Conservation (phyloP, 2,329 filamentous ascomycete species). For the Colletotrichum sp. region DNA sequence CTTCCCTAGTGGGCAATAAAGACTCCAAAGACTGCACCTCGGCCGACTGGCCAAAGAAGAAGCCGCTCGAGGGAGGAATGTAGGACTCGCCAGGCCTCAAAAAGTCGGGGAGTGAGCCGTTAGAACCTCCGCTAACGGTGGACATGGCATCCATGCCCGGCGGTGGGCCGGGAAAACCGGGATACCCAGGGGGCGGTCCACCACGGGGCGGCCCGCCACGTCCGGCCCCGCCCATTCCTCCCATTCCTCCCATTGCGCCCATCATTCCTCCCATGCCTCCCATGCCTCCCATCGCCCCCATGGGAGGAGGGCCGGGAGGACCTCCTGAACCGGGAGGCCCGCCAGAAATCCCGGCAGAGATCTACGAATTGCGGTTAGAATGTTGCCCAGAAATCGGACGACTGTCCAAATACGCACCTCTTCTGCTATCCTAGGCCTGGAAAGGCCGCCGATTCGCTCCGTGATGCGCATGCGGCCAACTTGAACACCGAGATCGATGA, state of each 20-base stretch:
- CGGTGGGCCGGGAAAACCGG: conserved; percentile 16
- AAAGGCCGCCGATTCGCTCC: conserved; percentile 75
- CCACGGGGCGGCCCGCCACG: conserved; percentile 19
- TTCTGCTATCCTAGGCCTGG: conserved; percentile 72
- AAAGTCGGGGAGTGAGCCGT: conserved; percentile 51
- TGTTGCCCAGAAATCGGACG: not conserved
- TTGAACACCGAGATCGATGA: conserved; percentile 74
- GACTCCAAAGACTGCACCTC: conserved; percentile 58
- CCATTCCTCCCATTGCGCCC: not conserved
- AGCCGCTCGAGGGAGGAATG: conserved; percentile 70
- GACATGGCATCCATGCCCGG: conserved; percentile 23
- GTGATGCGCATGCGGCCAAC: conserved; percentile 77
- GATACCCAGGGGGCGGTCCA: conserved; percentile 23
- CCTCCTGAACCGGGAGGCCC: conserved; percentile 22
- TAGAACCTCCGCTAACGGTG: conserved; percentile 28
- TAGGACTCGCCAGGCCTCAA: conserved; percentile 70
- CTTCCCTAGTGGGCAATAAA: conserved; percentile 62
- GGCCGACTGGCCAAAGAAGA: conserved; percentile 65
- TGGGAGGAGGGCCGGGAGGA: conserved; percentile 2
- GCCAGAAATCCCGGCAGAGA: conserved; percentile 37
- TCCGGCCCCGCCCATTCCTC: conserved; percentile 11
- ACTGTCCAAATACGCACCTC: conserved; percentile 55
- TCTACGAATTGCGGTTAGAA: conserved; percentile 26
- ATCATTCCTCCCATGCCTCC: conserved; percentile 12
- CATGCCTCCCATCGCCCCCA: conserved; percentile 9